phyloP scores from a whole-genome alignment of 768 basidiomycete species.

The Panaeolus papilionaceus region DNA sequence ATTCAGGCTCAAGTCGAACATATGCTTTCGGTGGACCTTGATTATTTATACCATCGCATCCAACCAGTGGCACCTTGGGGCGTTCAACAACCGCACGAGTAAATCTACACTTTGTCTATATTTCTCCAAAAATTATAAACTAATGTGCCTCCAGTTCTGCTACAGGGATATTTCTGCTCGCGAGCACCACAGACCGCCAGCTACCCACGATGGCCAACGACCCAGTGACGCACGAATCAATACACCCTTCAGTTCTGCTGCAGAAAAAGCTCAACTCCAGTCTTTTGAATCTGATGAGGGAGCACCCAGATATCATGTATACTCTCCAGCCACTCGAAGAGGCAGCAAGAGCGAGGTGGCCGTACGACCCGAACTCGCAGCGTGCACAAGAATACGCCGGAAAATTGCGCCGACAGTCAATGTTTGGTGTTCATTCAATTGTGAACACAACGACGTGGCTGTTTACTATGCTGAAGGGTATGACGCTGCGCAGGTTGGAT shows the following conservation, averaged over 20 bases:
- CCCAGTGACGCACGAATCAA: conserved; percentile 57
- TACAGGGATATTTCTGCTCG: conserved; percentile 60
- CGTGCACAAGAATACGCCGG: conserved; percentile 28
- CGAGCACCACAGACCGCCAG: conserved; percentile 49
- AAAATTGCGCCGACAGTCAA: conserved; percentile 22
- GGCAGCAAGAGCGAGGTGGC: conserved; percentile 55
- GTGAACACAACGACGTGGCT: conserved; percentile 19
- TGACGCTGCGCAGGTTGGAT: not conserved
- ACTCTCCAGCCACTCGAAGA: conserved; percentile 58
- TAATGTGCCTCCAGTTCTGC: conserved; percentile 43
- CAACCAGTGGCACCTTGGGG: conserved; percentile 67
- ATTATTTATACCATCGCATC: conserved; percentile 56
- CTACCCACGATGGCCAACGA: conserved; percentile 51
- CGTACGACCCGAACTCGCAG: conserved; percentile 37
- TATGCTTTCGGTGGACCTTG: conserved; percentile 60
- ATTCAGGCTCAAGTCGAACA: conserved; percentile 61
- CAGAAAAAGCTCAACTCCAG: conserved; percentile 44
- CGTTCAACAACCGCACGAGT: conserved; percentile 67
- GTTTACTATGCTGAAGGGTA: not conserved
- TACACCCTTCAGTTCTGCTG: conserved; percentile 64
- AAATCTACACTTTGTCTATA: conserved; percentile 29
- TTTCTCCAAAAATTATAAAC: not conserved
- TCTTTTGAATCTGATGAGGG: conserved; percentile 41
- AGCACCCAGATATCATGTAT: conserved; percentile 51
- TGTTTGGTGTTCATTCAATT: not conserved